Evolutionary conservation across 345 rosid genomes (phyloP), one percentile per base, ranked within the genome.

Genomic region (Physaria fendleri): DNA sequence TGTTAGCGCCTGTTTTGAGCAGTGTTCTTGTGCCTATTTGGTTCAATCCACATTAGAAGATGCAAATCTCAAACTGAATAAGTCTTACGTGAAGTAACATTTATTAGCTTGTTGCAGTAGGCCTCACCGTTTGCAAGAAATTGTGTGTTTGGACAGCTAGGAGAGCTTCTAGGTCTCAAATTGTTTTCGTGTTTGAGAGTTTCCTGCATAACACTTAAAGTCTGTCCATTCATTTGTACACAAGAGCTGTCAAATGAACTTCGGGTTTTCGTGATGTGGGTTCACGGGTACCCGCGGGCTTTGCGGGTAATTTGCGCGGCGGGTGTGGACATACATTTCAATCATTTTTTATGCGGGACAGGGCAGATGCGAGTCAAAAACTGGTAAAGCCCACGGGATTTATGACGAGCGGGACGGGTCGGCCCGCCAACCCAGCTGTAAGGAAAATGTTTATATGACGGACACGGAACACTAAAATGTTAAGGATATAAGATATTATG

Each of bases 81-180:
- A 25, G 20, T 17, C 56, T 34, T 34, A 11, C 18, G 54, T n/a
- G 53, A 24, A 52, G 21, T 20, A 33, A 52, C 8, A 33, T 59
- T 21, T 46, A 21, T 29, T 47, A 58, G 45, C 71, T 56, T 44
- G 4, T 21, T 29, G 44, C n/a, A 17, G 5, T 17, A 54, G 12
- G 47, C 47, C 74, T 57, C 68, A 59, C 56, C 58, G 39, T 64
- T 74, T 27, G 45, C 68, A 33, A 63, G 20, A 66, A 41, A 47
- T 30, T 54, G 69, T 44, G 71, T 41, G 49, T 71, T 65, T 62
- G 73, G 58, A 48, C 16, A 62, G 55, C 34, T 73, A 56, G 12
- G 27, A 44, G 56, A 76, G 71, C 64, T 69, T 75, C 76, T 77
- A 58, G 74, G 60, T 49, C 72, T 71, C 46, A 55, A 27, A 43